Evolutionary conservation across 768 basidiomycete species (phyloP).

Genomic region (Hygrophoropsis aurantiaca): DNA sequence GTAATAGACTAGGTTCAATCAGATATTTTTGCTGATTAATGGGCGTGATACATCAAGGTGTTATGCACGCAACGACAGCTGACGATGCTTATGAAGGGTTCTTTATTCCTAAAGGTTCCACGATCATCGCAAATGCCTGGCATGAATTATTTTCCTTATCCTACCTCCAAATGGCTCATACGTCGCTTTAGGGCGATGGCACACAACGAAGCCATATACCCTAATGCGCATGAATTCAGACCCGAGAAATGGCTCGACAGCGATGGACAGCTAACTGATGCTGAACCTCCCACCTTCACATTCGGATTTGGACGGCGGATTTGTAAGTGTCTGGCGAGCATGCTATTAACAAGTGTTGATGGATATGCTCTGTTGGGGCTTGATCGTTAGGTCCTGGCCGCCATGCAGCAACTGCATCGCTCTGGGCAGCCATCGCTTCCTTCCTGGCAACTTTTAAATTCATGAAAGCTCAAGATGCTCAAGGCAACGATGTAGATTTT

Average conservation of each 20-base stretch:
- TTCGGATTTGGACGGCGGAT: constrained; percentile 10
- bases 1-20: neutral
- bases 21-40: neutral
- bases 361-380: too few species aligned
- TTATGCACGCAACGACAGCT: constrained; percentile 9
- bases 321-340: neutral
- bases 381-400: constrained; percentile 10
- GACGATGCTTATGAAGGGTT: constrained; percentile 13
- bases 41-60: neutral
- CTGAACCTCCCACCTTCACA: constrained; percentile 4
- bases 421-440: constrained; percentile 21
- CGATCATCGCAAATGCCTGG: constrained; percentile 9
- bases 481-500: constrained; percentile 17
- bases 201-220: constrained; percentile 11
- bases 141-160: neutral
- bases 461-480: constrained; percentile 13
- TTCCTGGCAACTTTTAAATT: constrained; percentile 19
- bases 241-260: constrained; percentile 12
- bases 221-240: constrained; percentile 6
- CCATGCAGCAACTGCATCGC: constrained; percentile 17
- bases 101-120: constrained; percentile 18
- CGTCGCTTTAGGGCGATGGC: constrained; percentile 7
- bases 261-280: constrained; percentile 6
- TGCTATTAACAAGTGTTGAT: too few species aligned
- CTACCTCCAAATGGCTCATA: neutral